phyloP scores from a whole-genome alignment of 768 basidiomycete genomes.

The Trametes cubensis region DNA sequence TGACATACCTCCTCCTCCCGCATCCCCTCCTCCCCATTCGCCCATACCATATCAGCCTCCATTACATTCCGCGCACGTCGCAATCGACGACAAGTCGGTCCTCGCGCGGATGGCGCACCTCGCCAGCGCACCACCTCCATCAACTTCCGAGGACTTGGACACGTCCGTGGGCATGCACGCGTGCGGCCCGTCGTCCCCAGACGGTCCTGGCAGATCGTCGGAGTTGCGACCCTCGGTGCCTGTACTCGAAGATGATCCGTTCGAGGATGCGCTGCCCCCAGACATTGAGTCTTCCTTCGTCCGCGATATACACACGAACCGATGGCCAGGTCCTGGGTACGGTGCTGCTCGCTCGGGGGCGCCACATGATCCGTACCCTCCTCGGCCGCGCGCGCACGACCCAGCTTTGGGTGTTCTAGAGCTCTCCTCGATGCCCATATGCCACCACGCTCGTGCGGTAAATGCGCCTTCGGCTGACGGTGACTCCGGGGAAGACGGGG shows the following conservation, averaged over 20 bases:
- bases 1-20: neutral
- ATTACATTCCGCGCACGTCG: slow-evolving; percentile 36
- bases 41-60: slow-evolving; percentile 13
- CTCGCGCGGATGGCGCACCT: slow-evolving; percentile 36
- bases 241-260: slow-evolving; percentile 28
- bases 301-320: slow-evolving; percentile 1
- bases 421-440: neutral
- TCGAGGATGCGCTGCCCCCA: slow-evolving; percentile 21
- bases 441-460: neutral
- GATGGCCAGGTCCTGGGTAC: neutral
- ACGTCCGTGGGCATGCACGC: neutral
- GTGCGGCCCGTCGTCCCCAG: slow-evolving; percentile 10
- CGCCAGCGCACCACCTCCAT: slow-evolving; percentile 28
- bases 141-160: neutral
- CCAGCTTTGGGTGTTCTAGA: slow-evolving; percentile 3
- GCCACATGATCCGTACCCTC: slow-evolving; percentile 15
- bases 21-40: slow-evolving; percentile 3
- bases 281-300: slow-evolving; percentile 16
- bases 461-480: neutral
- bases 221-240: slow-evolving; percentile 24
- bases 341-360: neutral
- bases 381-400: slow-evolving; percentile 7
- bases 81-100: slow-evolving; percentile 41
- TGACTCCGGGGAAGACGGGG: slow-evolving; percentile 6
- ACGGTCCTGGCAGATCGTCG: slow-evolving; percentile 11